Conservation (phyloP, 176 grass and related monocot species). For the Raddia guianensis region DNA sequence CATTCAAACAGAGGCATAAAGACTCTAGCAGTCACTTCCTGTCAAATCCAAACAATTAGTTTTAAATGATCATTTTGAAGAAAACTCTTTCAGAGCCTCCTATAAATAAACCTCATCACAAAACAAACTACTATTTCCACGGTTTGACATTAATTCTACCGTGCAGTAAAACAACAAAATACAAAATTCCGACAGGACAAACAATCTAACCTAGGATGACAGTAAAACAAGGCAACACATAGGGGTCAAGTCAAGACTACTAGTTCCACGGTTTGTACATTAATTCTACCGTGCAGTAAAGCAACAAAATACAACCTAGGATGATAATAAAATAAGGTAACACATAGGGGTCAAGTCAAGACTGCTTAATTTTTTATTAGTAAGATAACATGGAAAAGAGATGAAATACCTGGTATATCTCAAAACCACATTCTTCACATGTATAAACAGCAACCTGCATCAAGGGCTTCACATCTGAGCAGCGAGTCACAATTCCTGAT, state of each 20-base stretch:
- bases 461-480: constrained; percentile 94
- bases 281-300: background rate
- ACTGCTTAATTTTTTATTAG: background rate
- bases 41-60: constrained; percentile 41
- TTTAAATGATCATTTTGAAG: constrained; percentile 20
- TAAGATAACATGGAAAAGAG: background rate
- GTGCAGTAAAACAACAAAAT: background rate
- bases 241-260: background rate
- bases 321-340: background rate
- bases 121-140: background rate
- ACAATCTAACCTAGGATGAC: background rate
- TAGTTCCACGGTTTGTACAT: no score
- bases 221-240: background rate
- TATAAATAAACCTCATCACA: background rate
- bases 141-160: background rate
- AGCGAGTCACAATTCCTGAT: constrained; percentile 96
- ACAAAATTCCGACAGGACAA: background rate
- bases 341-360: background rate
- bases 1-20: constrained; percentile 99
- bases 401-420: constrained; percentile 93
- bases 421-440: constrained; percentile 97
- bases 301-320: background rate
- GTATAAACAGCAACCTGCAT: constrained; percentile 99
- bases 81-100: background rate
- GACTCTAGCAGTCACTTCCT: constrained; percentile 98